Base-by-base conservation (phyloP, 257 asterid species). In the Echites panduratus region DNA sequence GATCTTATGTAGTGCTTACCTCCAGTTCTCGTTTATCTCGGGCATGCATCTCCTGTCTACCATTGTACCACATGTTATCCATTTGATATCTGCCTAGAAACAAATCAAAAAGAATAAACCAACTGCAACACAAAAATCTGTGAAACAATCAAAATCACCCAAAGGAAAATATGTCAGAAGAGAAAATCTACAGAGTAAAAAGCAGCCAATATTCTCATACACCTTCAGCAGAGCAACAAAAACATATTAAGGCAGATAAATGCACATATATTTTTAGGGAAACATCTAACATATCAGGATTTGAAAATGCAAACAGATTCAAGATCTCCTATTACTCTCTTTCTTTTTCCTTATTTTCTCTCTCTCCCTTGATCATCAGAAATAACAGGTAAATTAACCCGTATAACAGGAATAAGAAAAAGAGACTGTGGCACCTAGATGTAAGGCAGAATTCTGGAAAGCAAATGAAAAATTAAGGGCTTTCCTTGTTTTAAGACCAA, bases 11-110 rank as follows among this genome's bases (percentile, higher is more conserved):
- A 67, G 73, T 16, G 38, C 38, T 68, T 79, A 90, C 97, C 91
- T 86, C 92, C 59, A 78, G 84, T 66, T 81, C 82, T 56, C 77
- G 87, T 77, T 77, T 84, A 72, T 80, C 87, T 84, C 85, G 84
- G 68, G 73, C 75, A 70, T 81, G 87, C 90, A 83, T 74, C 74
- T 89, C 96, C 68, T 80, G 90, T 75, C 86, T 87, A 61, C 89
- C 85, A 78, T 73, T 79, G 76, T 80, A 86, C 96, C 92, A 87
- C 81, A 79, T 79, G 80, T 75, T 86, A 7, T 91, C 96, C 97
- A 91, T 94, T 27, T 47, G 69, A 66, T 68, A 57, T 49, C 26
- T 59, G 40, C 82, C 76, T 74, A 61, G 58, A 29, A 70, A 26
- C 35, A 68, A 14, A 71, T 45, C 57, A 72, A 47, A 27, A 67